phyloP scores from a whole-genome alignment of 352 stramenopile genomes.

The Pythium brassicae region DNA sequence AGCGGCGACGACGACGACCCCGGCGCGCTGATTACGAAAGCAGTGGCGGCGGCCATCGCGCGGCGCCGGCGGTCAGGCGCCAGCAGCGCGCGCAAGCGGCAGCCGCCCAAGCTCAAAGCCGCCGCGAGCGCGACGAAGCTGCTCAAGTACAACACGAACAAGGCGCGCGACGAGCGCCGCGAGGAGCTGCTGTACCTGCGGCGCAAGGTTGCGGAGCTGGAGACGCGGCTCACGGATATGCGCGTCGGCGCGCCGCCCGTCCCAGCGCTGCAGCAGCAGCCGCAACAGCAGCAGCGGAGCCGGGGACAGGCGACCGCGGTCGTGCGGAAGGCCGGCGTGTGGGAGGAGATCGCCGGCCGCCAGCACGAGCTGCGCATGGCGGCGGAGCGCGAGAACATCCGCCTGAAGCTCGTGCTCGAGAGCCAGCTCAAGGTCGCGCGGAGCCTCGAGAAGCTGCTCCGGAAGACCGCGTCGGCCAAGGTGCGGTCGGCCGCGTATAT shows the following conservation, averaged over 20 bases:
- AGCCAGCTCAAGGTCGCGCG: constrained; percentile 61
- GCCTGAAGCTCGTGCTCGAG: constrained; percentile 46
- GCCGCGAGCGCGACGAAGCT: constrained; percentile 17
- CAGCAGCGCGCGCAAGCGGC: constrained; percentile 4
- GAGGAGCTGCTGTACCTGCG: constrained; percentile 37
- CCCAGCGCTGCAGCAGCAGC: background rate
- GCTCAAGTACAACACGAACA: constrained; percentile 38
- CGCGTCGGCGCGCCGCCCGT: background rate
- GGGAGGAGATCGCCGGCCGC: constrained; percentile 7
- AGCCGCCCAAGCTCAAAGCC: background rate
- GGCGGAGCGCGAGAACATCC: constrained; percentile 49
- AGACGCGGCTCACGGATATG: constrained; percentile 20
- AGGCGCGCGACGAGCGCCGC: constrained; percentile 35
- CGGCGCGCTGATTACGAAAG: background rate
- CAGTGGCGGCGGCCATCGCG: background rate
- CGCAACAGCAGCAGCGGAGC: background rate
- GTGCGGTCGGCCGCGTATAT: constrained; percentile 6
- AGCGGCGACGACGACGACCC: background rate
- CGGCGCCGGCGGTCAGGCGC: background rate
- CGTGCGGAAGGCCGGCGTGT: background rate
- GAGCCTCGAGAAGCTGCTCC: constrained; percentile 41
- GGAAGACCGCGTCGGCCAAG: constrained; percentile 23
- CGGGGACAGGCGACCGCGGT: background rate
- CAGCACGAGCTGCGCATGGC: constrained; percentile 27
- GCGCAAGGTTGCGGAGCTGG: constrained; percentile 34